Conservation (phyloP, 495 filamentous ascomycete species). For the Neurospora pannonica region DNA sequence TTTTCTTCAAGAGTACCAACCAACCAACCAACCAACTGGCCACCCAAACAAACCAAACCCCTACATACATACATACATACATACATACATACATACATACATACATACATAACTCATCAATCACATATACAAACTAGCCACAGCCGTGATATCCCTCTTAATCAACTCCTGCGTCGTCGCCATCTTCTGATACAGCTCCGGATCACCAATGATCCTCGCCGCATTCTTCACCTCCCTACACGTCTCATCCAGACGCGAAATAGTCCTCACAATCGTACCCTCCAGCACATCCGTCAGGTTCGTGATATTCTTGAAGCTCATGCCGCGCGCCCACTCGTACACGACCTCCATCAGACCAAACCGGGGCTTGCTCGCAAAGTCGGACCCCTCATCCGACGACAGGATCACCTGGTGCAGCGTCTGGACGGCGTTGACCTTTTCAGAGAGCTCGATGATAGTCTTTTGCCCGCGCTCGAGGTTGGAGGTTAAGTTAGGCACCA, state of each 20-base stretch:
- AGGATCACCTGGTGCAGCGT: conserved; percentile 83
- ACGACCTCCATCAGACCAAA: conserved; percentile 96
- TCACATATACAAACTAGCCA: conserved; percentile 76
- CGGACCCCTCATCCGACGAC: conserved; percentile 77
- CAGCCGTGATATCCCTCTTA: conserved; percentile 87
- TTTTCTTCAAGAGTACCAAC: neutral
- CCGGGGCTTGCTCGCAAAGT: conserved; percentile 76
- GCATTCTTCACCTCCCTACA: conserved; percentile 97
- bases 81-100: too few species aligned
- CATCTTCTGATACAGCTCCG: conserved; percentile 90
- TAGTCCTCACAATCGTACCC: conserved; percentile 89
- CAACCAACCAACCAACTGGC: neutral
- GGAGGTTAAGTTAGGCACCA: conserved; percentile 71
- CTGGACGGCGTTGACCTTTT: conserved; percentile 84
- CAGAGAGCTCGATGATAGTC: conserved; percentile 77
- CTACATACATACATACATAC: neutral
- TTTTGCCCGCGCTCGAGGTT: conserved; percentile 75
- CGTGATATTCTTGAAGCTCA: conserved; percentile 97
- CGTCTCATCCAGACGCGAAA: conserved; percentile 87
- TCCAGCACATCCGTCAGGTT: conserved; percentile 95
- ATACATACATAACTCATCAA: neutral
- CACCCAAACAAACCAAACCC: neutral
- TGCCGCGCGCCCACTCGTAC: conserved; percentile 95
- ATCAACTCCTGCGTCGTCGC: conserved; percentile 92
- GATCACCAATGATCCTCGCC: conserved; percentile 92